Evolutionary conservation across 1,284 basidiomycete genomes (phyloP), one percentile per base, ranked within the genome.

Genomic region (Athelia sp.): DNA sequence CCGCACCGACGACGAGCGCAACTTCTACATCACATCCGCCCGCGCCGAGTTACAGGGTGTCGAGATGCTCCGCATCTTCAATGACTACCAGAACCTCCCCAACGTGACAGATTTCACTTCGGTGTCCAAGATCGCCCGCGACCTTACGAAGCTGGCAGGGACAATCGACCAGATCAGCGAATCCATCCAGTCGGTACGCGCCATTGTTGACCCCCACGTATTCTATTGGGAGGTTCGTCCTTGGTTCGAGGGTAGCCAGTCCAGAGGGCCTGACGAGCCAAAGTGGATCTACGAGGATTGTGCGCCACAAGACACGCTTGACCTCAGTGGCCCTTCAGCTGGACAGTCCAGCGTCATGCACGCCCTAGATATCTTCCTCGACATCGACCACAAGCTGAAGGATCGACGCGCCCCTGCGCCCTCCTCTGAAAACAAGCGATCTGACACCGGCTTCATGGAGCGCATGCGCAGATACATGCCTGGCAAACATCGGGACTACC

Each of bases 311-410:
- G 75, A 79, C 17, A 63, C 69, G 24, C 73, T 83, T 21, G 81
- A 87, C 59, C 78, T 88, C 48, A 87, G 84, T 23, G 96, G 97
- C 0, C 95, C 97, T 4, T 93, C 90, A 10, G 95, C 93, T 1
- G 96, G 96, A 1, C 96, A 99, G 71, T 93, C 89, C 65, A 88
- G 87, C 42, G 79, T 95, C 51, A 93, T 99, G 73, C 88, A 90
- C 50, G 81, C 84, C 10, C 68, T 88, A 21, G 87, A 90, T 59
- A 81, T 94, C 67, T 88, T 92, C 71, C 74, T 90, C 26, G 86
- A 87, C 55, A 76, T 90, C 53, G 87, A 98, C 67, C 87, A 93
- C 66, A 86, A 87, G 55, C 83, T 93, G 65, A 74, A 81, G 47
- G 76, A 84, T 56, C 75, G 83, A 70, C 72, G 86, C 63, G 63